phyloP scores from a whole-genome alignment of 306 rosid species.

The Inga oerstediana region DNA sequence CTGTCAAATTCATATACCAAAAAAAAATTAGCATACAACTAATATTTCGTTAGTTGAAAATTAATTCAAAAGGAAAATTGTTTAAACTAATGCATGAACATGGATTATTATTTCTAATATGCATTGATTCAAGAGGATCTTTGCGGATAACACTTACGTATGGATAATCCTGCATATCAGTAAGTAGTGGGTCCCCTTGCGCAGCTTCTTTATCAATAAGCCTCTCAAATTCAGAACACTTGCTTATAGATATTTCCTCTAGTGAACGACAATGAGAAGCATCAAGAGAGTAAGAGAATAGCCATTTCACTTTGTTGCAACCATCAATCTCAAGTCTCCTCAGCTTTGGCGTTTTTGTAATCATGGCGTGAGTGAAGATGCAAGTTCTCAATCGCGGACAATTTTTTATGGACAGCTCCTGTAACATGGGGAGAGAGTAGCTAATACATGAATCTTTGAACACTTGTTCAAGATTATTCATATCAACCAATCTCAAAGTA shows the following conservation, averaged over 20 bases:
- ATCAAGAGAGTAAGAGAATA: not conserved
- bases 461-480: not conserved
- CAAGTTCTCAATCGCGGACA: not conserved
- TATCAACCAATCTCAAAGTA: not conserved
- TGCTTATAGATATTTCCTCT: accelerated
- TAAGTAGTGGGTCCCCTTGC: not conserved
- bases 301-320: not conserved
- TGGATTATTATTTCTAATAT: too few species aligned
- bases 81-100: too few species aligned
- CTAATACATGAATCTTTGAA: too few species aligned
- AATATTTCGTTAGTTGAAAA: too few species aligned
- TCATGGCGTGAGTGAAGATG: not conserved
- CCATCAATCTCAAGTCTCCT: not conserved
- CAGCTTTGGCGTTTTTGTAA: not conserved
- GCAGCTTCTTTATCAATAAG: not conserved
- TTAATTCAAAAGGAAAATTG: too few species aligned
- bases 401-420: not conserved
- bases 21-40: too few species aligned
- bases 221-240: not conserved
- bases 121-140: too few species aligned
- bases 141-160: too few species aligned
- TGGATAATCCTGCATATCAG: too few species aligned
- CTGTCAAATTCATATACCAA: too few species aligned
- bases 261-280: not conserved
- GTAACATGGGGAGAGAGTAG: not conserved